Percentiles rank a stretch among this genome's conserved stretches.
Evolutionary conservation across 1,284 basidiomycete genomes (phyloP).

Genomic region (Austropuccinia psidii): DNA sequence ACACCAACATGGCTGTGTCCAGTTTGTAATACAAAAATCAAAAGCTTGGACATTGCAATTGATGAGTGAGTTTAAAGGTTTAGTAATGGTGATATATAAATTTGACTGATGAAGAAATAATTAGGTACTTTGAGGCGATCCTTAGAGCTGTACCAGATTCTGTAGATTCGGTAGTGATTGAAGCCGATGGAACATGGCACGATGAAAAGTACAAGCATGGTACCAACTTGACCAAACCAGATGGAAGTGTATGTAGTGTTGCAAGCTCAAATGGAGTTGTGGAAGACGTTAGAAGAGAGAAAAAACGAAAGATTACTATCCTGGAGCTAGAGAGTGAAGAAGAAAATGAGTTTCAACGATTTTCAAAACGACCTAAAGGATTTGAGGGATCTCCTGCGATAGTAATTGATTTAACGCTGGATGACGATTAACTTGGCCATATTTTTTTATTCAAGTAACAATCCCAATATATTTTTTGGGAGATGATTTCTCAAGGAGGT

Average conservation of each 20-base stretch:
- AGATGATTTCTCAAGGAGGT: no score
- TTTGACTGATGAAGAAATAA: conserved; percentile 1
- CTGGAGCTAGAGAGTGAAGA: conserved; percentile 17
- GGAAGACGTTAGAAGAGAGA: background rate
- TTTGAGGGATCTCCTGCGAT: background rate
- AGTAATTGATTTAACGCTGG: conserved; percentile 32
- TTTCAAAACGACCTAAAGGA: conserved; percentile 18
- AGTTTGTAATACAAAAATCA: conserved; percentile 75
- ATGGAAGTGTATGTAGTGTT: background rate
- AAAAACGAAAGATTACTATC: conserved; percentile 17
- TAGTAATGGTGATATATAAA: background rate
- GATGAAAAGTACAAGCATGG: conserved; percentile 76
- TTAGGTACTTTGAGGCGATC: conserved; percentile 74
- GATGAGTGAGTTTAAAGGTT: conserved; percentile 62
- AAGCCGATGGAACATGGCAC: conserved; percentile 92
- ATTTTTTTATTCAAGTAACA: no score
- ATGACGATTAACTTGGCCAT: conserved; percentile 11
- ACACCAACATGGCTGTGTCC: conserved; percentile 95
- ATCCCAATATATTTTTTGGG: no score
- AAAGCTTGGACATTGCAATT: conserved; percentile 72
- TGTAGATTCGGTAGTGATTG: conserved; percentile 84
- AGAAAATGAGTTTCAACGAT: background rate
- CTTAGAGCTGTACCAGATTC: conserved; percentile 65
- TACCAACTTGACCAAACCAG: conserved; percentile 49
- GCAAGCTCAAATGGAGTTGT: background rate